Percentiles rank a stretch among this genome's conserved stretches.
phyloP scores from a whole-genome alignment of 352 stramenopile genomes.

The Phytophthora ohioensis region DNA sequence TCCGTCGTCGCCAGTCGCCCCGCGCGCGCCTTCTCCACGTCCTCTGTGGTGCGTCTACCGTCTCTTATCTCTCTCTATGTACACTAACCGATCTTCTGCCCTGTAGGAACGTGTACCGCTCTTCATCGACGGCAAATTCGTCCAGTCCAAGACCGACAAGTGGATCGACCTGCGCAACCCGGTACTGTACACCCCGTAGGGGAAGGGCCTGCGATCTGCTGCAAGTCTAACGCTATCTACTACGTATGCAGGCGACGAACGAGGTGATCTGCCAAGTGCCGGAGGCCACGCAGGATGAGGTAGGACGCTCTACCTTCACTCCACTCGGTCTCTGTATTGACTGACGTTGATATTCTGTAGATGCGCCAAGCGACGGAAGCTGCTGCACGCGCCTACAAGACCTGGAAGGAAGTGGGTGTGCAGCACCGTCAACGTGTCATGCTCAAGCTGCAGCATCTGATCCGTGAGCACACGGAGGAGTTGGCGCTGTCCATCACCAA shows the following conservation, averaged over 20 bases:
- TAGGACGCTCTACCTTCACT: slow-evolving; percentile 18
- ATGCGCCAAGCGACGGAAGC: slow-evolving; percentile 87
- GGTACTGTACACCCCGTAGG: slow-evolving; percentile 22
- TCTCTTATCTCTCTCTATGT: background rate
- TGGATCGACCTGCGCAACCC: slow-evolving; percentile 94
- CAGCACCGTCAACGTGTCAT: slow-evolving; percentile 95
- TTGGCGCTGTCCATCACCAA: slow-evolving; percentile 95
- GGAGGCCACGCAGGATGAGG: slow-evolving; percentile 86
- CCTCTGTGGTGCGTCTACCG: slow-evolving; percentile 39
- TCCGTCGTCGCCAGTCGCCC: slow-evolving; percentile 29
- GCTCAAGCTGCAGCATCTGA: slow-evolving; percentile 96
- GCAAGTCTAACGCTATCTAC: slow-evolving; percentile 6
- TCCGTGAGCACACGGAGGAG: slow-evolving; percentile 95
- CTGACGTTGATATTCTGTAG: slow-evolving; percentile 38
- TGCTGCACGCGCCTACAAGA: slow-evolving; percentile 88
- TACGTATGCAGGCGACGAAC: slow-evolving; percentile 76
- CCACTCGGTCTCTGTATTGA: background rate
- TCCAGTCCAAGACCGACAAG: slow-evolving; percentile 91
- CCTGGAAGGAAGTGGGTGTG: slow-evolving; percentile 94
- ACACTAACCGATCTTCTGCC: slow-evolving; percentile 3
- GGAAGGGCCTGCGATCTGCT: slow-evolving; percentile 23
- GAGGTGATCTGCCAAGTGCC: slow-evolving; percentile 89
- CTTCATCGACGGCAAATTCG: slow-evolving; percentile 95
- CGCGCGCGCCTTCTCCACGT: slow-evolving; percentile 56
- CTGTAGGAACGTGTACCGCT: slow-evolving; percentile 74